Evolutionary conservation across 352 stramenopile species (phyloP), one percentile per base, ranked within the genome.

Genomic region (Pythium oligandrum): DNA sequence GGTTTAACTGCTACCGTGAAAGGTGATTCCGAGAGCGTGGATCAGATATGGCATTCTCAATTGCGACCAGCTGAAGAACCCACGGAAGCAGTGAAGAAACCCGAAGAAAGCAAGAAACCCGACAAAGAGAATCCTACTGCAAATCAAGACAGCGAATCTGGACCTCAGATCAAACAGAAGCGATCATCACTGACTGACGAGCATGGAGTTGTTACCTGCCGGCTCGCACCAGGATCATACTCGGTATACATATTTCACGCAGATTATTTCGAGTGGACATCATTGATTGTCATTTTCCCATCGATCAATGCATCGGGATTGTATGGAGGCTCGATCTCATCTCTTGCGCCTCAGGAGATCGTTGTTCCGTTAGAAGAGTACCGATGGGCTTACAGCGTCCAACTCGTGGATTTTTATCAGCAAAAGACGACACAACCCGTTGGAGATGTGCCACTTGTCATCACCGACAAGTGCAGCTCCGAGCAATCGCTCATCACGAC

Each of bases 261-360:
- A n/a, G 76, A 87, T 33, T 85, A 71, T 51, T 86, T 87, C 44
- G 78, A 89, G 61, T 87, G 78, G 75, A 89, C 70, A 1, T 89
- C 75, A 6, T 54, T 82, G 10, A 57, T 66, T 2, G 68, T 84
- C 3, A 53, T 89, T 4, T 89, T 82, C 36, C 74, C 78, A 4
- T 75, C 64, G 1, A 63, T 73, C 17, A 82, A 71, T 12, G 61
- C 56, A 1, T 71, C 71, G 1, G 73, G 75, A 0, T 49, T 76
- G 3, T 79, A 68, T 40, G 71, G 68, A 2, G 63, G 63, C 1
- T 53, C 57, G 1, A 50, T 68, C 2, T 67, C 63, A 0, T 68
- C 59, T 3, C 64, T 57, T 3, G 59, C 66, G 0, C 56, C 66
- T 3, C 78, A 89, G 53, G 63, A 84, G 40, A 73, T 89, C 17